These are phyloP conservation scores for Pythium brachiatum DNA, from an alignment of 352 stramenopile genomes.

Conservation along the genomic window DNA sequence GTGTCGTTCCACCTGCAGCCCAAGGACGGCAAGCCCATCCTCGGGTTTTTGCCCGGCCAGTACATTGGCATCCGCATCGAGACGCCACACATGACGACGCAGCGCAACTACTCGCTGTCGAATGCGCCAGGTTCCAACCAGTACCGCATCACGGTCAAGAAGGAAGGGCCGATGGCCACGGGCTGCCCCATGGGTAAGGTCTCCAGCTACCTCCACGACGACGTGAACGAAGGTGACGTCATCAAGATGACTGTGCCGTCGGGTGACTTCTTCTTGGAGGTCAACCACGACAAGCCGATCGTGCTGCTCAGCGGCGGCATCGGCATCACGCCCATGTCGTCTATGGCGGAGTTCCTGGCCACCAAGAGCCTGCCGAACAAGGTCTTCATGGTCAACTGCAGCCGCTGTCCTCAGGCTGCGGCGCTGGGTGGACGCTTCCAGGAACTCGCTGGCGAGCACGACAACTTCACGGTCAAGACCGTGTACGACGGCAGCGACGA, in stretches of 20 bases:
- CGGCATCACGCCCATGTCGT: constrained; percentile 54
- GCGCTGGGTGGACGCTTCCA: constrained; percentile 36
- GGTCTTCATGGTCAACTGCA: constrained; percentile 47
- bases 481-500: constrained; percentile 25
- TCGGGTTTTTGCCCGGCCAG: constrained; percentile 53
- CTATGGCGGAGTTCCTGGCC: constrained; percentile 45
- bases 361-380: constrained; percentile 26
- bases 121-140: constrained; percentile 33
- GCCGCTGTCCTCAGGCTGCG: constrained; percentile 31
- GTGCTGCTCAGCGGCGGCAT: constrained; percentile 62
- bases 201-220: constrained; percentile 57
- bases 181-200: constrained; percentile 38
- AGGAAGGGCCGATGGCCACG: constrained; percentile 33
- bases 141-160: constrained; percentile 65
- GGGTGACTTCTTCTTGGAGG: constrained; percentile 49
- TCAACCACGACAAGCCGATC: constrained; percentile 41
- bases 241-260: constrained; percentile 50
- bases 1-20: constrained; percentile 58
- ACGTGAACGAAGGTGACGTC: constrained; percentile 45
- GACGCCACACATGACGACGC: constrained; percentile 35
- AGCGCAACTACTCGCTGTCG: constrained; percentile 61
- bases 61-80: constrained; percentile 58
- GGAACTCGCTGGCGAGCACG: constrained; percentile 30
- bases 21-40: constrained; percentile 31
- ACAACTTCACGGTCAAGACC: constrained; percentile 36